Evolutionary conservation across 495 filamentous ascomycete species (phyloP).

Genomic region (Diplogelasinospora grovesii): DNA sequence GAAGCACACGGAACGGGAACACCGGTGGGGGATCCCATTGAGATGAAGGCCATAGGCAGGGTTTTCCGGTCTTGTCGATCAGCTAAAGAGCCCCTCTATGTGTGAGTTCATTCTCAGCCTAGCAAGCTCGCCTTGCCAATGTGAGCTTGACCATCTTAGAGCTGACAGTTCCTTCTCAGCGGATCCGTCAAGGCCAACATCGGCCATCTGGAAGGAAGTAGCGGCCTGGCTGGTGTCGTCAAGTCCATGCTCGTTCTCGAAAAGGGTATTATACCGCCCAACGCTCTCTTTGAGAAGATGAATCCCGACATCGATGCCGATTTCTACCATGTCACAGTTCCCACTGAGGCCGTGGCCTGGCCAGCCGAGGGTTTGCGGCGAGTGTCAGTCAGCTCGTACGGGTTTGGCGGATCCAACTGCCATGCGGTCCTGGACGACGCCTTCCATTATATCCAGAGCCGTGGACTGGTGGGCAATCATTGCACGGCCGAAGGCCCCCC

Average conservation of each 20-base stretch:
- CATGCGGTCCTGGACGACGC: slow-evolving; percentile 21
- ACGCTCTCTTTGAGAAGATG: slow-evolving; percentile 38
- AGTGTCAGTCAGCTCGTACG: slow-evolving; percentile 37
- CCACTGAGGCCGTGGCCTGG: background rate
- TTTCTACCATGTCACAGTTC: slow-evolving; percentile 9
- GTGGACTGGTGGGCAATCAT: background rate
- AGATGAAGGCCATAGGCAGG: slow-evolving; percentile 41
- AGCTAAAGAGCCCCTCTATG: slow-evolving; percentile 29
- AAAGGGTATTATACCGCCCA: slow-evolving; percentile 37
- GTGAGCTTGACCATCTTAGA: background rate
- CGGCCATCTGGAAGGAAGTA: slow-evolving; percentile 47
- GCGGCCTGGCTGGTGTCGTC: slow-evolving; percentile 46
- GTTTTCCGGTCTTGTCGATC: slow-evolving; percentile 26
- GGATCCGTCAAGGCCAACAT: slow-evolving; percentile 51
- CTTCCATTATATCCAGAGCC: background rate
- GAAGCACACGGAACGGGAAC: slow-evolving; percentile 47
- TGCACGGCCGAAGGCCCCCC: too few species aligned
- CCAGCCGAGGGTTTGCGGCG: background rate
- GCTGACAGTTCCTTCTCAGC: slow-evolving; percentile 7
- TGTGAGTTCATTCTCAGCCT: slow-evolving; percentile 27
- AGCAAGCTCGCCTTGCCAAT: too few species aligned
- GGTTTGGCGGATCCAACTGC: slow-evolving; percentile 46
- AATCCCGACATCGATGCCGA: slow-evolving; percentile 38
- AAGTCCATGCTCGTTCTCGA: slow-evolving; percentile 49
- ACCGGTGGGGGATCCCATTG: slow-evolving; percentile 48